phyloP scores from a whole-genome alignment of 371 early-diverging fungal species.

The Chytridium lagenaria region DNA sequence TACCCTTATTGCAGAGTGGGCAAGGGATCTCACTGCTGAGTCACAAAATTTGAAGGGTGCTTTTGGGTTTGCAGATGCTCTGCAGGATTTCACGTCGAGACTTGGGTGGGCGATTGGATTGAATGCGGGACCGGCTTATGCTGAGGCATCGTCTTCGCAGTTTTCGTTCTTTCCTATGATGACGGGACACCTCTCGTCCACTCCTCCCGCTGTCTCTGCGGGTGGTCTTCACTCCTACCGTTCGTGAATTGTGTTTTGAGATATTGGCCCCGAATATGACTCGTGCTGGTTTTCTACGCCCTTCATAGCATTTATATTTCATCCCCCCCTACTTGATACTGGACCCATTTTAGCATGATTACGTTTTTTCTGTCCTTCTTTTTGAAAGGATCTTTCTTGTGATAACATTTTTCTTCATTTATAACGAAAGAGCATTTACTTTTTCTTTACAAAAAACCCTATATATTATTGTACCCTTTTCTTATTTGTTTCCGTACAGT shows the following conservation, averaged over 20 bases:
- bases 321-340: no score
- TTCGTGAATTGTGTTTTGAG: background rate
- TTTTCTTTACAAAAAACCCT: no score
- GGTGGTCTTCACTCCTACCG: background rate
- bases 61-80: conserved; percentile 62
- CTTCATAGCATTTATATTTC: background rate
- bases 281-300: no score
- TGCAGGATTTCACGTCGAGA: conserved; percentile 64
- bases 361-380: no score
- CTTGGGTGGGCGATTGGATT: conserved; percentile 32
- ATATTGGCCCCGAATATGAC: no score
- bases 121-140: background rate
- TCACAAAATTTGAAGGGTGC: conserved; percentile 22
- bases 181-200: background rate
- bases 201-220: background rate
- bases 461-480: no score
- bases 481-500: no score
- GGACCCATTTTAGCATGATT: no score
- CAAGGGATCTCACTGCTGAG: conserved; percentile 46
- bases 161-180: background rate
- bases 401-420: no score
- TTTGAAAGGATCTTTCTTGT: no score
- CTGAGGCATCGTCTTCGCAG: background rate
- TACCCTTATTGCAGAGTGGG: conserved; percentile 78
- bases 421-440: no score